Percentiles rank a stretch among this genome's conserved stretches.
Conservation (phyloP, 306 rosid species). For the Lathyrus aphaca region DNA sequence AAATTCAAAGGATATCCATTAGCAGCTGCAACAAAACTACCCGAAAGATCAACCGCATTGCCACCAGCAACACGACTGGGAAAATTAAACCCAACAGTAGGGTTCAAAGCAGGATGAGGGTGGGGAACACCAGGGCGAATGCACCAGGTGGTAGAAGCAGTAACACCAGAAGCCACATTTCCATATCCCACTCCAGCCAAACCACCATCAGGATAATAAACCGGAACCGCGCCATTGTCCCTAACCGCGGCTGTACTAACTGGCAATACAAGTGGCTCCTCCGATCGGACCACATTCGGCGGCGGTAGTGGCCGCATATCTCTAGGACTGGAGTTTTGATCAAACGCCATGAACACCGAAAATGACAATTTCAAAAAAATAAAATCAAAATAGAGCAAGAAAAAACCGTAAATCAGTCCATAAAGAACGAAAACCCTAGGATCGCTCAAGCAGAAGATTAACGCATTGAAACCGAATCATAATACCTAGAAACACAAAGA, state of each 20-base stretch:
- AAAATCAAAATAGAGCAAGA: neutral
- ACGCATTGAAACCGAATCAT: slow-evolving; percentile 23
- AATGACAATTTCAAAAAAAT: slow-evolving; percentile 3
- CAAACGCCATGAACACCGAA: slow-evolving; percentile 70
- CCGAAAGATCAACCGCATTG: slow-evolving; percentile 55
- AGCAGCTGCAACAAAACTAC: slow-evolving; percentile 38
- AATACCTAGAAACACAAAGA: slow-evolving; percentile 24
- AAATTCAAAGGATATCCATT: slow-evolving; percentile 50
- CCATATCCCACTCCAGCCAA: slow-evolving; percentile 63
- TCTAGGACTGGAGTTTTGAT: slow-evolving; percentile 59
- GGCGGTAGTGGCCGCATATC: slow-evolving; percentile 55
- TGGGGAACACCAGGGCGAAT: slow-evolving; percentile 48
- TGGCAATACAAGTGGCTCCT: slow-evolving; percentile 65
- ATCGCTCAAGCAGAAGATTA: neutral
- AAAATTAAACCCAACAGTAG: slow-evolving; percentile 53
- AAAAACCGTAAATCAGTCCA: slow-evolving; percentile 32
- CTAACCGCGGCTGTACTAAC: slow-evolving; percentile 43
- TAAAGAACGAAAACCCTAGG: slow-evolving; percentile 14
- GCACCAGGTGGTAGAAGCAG: slow-evolving; percentile 56
- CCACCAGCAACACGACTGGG: slow-evolving; percentile 47
- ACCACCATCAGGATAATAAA: slow-evolving; percentile 62
- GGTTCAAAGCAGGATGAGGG: slow-evolving; percentile 51
- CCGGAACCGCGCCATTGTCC: slow-evolving; percentile 49
- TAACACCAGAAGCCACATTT: slow-evolving; percentile 52
- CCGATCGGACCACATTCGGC: slow-evolving; percentile 55